A percentile compares a stretch with the other conserved stretches of the same genome.
These are phyloP conservation scores for Kwoniella dendrophila DNA, from an alignment of 768 basidiomycete species.

Conservation along the genomic window DNA sequence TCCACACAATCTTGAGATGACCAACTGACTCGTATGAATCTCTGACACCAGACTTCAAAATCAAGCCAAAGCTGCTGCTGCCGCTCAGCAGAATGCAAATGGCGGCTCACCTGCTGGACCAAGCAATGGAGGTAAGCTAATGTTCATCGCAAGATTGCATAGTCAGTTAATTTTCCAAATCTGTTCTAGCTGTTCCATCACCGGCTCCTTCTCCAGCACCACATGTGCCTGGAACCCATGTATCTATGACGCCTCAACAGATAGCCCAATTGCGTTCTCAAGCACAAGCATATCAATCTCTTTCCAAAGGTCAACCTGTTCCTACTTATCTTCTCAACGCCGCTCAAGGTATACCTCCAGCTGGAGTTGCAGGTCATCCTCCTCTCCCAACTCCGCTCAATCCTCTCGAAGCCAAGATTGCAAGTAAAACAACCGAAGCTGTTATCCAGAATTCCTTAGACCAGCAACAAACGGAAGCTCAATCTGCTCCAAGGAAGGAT, in stretches of 20 bases:
- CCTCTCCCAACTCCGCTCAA: constrained; percentile 22
- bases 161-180: neutral
- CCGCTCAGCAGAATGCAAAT: constrained; percentile 11
- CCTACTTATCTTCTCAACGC: constrained; percentile 53
- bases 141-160: neutral
- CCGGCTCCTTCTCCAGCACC: constrained; percentile 11
- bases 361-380: constrained; percentile 36
- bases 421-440: constrained; percentile 53
- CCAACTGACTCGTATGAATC: neutral
- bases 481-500: neutral
- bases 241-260: constrained; percentile 54
- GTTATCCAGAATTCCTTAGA: constrained; percentile 32
- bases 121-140: constrained; percentile 17
- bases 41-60: constrained; percentile 12
- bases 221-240: constrained; percentile 19
- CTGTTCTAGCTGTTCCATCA: constrained; percentile 1
- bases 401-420: constrained; percentile 35
- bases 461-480: constrained; percentile 3
- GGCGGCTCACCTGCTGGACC: constrained; percentile 20
- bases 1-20: neutral
- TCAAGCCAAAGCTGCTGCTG: constrained; percentile 22
- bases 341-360: constrained; percentile 41
- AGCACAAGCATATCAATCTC: constrained; percentile 51
- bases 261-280: constrained; percentile 55
- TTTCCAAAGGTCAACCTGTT: constrained; percentile 50